A percentile compares a stretch with the other conserved stretches of the same genome.
Evolutionary conservation across 2,329 filamentous ascomycete species (phyloP).

Genomic region (Xylaria sp.): DNA sequence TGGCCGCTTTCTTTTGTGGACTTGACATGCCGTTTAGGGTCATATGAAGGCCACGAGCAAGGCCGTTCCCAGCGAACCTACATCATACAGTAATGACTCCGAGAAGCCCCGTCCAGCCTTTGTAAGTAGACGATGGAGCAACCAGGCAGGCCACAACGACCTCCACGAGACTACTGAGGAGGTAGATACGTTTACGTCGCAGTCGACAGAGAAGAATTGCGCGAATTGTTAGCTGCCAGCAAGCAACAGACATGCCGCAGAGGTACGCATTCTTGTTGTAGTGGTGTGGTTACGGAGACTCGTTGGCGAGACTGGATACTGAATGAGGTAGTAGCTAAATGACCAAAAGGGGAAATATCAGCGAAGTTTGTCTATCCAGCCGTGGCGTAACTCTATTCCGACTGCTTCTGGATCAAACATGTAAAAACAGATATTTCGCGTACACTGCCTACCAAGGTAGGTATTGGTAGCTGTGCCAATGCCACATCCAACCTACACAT

Average conservation of each 20-base stretch:
- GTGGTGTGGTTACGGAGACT: neutral
- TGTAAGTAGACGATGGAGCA: conserved; percentile 3
- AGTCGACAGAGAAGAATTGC: conserved; percentile 1
- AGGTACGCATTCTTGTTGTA: neutral
- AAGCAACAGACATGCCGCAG: conserved; percentile 1
- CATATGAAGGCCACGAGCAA: neutral
- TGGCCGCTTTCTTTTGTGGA: conserved; percentile 19
- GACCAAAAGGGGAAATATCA: conserved; percentile 28
- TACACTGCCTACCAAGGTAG: neutral
- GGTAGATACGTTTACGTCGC: neutral
- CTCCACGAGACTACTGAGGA: conserved; percentile 13
- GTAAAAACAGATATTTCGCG: no score
- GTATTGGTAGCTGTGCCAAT: conserved; percentile 6
- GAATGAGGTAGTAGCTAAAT: no score
- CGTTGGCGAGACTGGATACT: neutral
- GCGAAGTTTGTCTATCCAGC: conserved; percentile 18
- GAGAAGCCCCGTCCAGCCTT: neutral
- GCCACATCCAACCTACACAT: conserved; percentile 9
- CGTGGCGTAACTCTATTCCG: neutral
- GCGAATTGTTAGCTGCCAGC: conserved; percentile 14
- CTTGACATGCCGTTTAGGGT: conserved; percentile 10
- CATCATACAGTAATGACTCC: conserved; percentile 11
- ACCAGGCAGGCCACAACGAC: conserved; percentile 24
- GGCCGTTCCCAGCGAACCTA: neutral
- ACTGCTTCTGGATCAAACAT: neutral